Evolutionary conservation across 257 asterid genomes (phyloP), one percentile per base, ranked within the genome.

Genomic region (Nicotiana sylvestris): DNA sequence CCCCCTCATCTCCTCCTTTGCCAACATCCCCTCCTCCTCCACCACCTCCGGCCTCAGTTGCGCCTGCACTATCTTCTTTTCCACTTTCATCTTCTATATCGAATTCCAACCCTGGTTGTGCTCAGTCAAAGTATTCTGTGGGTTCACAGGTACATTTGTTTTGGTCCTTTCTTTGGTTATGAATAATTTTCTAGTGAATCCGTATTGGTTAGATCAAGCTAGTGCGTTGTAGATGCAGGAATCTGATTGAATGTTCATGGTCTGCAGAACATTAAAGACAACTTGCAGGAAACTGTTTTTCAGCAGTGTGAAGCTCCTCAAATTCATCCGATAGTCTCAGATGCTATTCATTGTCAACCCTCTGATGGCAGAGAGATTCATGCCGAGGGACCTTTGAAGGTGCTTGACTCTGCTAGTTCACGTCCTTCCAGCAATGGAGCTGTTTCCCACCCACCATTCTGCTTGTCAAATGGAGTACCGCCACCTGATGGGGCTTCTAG

Each of bases 131-230:
- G 87, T 87, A 78, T 56, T 86, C 85, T 81, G 80, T 88, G 5
- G 85, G 84, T 89, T 83, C 88, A 76, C 92, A 90, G 97, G 97
- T 95, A 67, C 68, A 53, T 66, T 35, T 15, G 39, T 85, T 49
- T 33, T 37, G 43, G 32, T 21, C 57, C 70, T 30, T 25, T 78
- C 9, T 69, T 66, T 11, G 25, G 37, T 13, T 33, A 15, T 61
- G 30, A 11, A 2, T 61, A 43, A 57, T 11, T 9, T 29, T 70
- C 10, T 56, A 29, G 56, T 39, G 78, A 29, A n/a, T 55, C 57
- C 27, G 13, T 57, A 9, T 81, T 74, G 60, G 39, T 67, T 39
- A 56, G 35, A 21, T 78, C 53, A 61, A 16, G 67, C 17, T 60
- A 72, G 17, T 87, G 58, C 65, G 83, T 10, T 83, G 87, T 80